Evolutionary conservation across 2,329 filamentous ascomycete species (phyloP), one percentile per base, ranked within the genome.

Genomic region (Xylariales sp.): DNA sequence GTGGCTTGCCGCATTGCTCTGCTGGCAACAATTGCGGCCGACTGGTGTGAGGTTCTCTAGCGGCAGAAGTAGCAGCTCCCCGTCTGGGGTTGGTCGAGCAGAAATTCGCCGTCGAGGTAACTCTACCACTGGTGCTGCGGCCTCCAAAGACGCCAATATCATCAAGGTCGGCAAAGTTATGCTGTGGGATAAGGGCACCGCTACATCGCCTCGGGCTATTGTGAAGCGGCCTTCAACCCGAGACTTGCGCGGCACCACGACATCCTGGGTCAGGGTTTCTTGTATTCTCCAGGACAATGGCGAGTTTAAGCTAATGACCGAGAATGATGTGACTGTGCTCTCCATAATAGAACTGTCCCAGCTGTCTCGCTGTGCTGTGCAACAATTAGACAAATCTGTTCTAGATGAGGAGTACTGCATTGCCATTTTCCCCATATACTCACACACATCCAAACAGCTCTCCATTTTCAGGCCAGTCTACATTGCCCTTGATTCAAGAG

Each of bases 201-300:
- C 77, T 11, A 61, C 63, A 14, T 72, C 73, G 25, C 76, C 79
- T 5, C 65, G 69, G 30, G 67, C 76, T 14, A 73, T 81, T 40
- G 68, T 77, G 34, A 74, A 70, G 49, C 65, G 74, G 4, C 69
- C 77, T 3, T 81, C 78, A 2, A 76, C 76, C 2, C 66, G 74
- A 42, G 76, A 81, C 53, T 52, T 75, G 17, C 66, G 70, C 19
- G 71, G 73, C 11, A 61, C 69, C 1, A 64, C 63, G n/a, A 72
- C 71, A 4, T 76, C 83, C 10, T 97, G 93, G 93, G 80, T 86
- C 51, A 79, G 79, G 46, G 88, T 97, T 4, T 96, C 89, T 20
- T 96, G 90, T 60, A 94, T 93, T 14, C 70, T 98, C 17, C 87
- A 95, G 49, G 93, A 97, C 56, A 95, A 95, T 51, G 93, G 93